Base-by-base conservation (phyloP, 2,329 filamentous ascomycete genomes). In the Ambrosiella beaveri region DNA sequence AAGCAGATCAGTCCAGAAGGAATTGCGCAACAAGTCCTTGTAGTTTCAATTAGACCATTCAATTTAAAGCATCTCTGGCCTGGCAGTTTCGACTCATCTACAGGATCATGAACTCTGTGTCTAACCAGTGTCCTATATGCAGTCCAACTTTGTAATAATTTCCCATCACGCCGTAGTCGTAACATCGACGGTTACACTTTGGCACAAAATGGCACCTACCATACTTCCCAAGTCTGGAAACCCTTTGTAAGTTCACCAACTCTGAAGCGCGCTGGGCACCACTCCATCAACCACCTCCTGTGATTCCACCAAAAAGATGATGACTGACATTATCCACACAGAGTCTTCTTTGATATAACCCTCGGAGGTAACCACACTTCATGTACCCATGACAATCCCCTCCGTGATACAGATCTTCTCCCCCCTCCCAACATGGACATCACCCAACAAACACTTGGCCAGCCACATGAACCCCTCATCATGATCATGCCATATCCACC, bases 331-430 rank as follows among this genome's bases (percentile, higher is more conserved):
- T 9, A 44, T 27, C 11, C 13, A 62, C 19, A 17, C 40, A 77
- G 75, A 65, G 81, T 84, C 64, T 86, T 89, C 73, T 87, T 88
- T 70, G 85, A 89, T 69, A 79, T 88, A 61, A 86, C 86, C 3
- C 75, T 93, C 59, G 86, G 86, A 74, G 85, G 85, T 86, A 70
- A 67, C 53, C 37, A 35, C 11, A 27, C 27, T 27, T 27, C 2
- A 27, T 27, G 3, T 36, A 36, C 15, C 11, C 37, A 19, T 53
- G 11, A 11, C 9, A 47, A 52, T 40, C 38, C 15, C 35, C 9
- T 15, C 13, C 41, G 13, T 19, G 15, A 51, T 12, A 19, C 15
- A 51, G 7, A 19, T 15, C 5, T 51, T 51, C 13, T 13, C 38
- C 27, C 27, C 5, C 27, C 27, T 41, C 9, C n/a, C 9, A 41